phyloP scores from a whole-genome alignment of 192 early-diverging fungal genomes.

The Umbelopsis sp. region DNA sequence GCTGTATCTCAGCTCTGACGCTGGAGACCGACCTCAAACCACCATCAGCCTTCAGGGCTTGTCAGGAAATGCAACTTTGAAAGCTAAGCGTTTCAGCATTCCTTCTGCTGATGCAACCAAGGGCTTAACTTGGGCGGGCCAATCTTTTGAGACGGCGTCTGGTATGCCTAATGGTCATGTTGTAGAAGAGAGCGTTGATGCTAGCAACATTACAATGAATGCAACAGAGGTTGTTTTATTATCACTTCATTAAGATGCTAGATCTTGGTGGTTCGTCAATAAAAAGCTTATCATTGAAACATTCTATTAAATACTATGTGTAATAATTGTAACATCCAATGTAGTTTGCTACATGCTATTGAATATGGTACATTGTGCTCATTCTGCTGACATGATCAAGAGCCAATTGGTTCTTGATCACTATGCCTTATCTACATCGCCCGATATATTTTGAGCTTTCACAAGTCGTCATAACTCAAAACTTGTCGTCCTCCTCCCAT shows the following conservation, averaged over 20 bases:
- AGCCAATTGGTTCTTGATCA: background rate
- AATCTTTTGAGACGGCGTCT: background rate
- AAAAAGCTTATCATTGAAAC: background rate
- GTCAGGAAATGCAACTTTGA: background rate
- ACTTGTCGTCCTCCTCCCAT: constrained; percentile 12
- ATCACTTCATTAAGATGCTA: background rate
- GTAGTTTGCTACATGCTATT: constrained; percentile 1
- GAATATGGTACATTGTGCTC: constrained; percentile 18
- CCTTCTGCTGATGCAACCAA: constrained; percentile 2
- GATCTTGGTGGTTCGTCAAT: background rate
- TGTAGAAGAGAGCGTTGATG: background rate
- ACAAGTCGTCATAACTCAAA: constrained; percentile 4
- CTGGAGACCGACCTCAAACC: background rate
- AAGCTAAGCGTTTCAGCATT: background rate
- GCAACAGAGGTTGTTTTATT: background rate
- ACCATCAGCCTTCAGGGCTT: background rate
- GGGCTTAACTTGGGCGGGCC: background rate
- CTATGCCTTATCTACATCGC: constrained; percentile 1
- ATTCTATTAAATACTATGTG: background rate
- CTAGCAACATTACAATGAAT: constrained; percentile 1
- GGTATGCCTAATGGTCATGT: background rate
- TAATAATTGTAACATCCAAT: too few species aligned
- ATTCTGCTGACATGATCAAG: background rate
- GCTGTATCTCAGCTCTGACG: background rate
- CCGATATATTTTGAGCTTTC: background rate